Conservation (phyloP, 768 basidiomycete species). For the Suillus spraguei region DNA sequence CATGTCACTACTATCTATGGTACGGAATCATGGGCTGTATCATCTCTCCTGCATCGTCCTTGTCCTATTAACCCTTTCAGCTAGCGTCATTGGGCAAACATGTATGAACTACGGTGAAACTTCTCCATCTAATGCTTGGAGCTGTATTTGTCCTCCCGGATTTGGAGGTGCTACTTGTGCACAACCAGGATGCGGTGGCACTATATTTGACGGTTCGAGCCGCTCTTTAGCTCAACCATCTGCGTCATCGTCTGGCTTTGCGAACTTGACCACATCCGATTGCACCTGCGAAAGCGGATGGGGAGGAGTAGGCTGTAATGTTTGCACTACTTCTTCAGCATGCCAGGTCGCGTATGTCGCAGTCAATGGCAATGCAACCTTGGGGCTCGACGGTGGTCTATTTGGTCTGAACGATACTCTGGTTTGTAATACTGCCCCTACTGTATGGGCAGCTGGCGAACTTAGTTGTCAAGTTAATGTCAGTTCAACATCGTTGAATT, state of each 20-base stretch:
- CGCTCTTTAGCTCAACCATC: constrained; percentile 51
- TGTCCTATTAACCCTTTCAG: constrained; percentile 14
- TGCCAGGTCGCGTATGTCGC: constrained; percentile 67
- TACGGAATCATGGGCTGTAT: not conserved
- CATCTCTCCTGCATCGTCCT: constrained; percentile 12
- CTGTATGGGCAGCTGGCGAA: constrained; percentile 78
- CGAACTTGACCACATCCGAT: constrained; percentile 65
- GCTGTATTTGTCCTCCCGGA: constrained; percentile 79
- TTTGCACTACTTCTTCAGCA: constrained; percentile 66
- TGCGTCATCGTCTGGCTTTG: constrained; percentile 42
- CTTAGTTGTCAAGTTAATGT: constrained; percentile 86
- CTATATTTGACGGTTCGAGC: constrained; percentile 70
- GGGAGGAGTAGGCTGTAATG: constrained; percentile 79
- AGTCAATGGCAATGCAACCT: constrained; percentile 35
- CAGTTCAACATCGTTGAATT: constrained; percentile 32
- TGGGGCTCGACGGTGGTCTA: constrained; percentile 29
- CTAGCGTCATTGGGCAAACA: constrained; percentile 25
- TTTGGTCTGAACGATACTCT: constrained; percentile 61
- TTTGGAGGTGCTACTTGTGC: constrained; percentile 76
- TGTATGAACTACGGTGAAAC: constrained; percentile 28
- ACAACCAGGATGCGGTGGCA: constrained; percentile 76
- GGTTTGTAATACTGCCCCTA: constrained; percentile 68
- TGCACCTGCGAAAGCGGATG: constrained; percentile 79
- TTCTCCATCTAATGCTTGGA: constrained; percentile 18
- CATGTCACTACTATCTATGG: not conserved